Conservation (phyloP, 2,329 filamentous ascomycete genomes). For the Colletotrichum neosansevieriae region DNA sequence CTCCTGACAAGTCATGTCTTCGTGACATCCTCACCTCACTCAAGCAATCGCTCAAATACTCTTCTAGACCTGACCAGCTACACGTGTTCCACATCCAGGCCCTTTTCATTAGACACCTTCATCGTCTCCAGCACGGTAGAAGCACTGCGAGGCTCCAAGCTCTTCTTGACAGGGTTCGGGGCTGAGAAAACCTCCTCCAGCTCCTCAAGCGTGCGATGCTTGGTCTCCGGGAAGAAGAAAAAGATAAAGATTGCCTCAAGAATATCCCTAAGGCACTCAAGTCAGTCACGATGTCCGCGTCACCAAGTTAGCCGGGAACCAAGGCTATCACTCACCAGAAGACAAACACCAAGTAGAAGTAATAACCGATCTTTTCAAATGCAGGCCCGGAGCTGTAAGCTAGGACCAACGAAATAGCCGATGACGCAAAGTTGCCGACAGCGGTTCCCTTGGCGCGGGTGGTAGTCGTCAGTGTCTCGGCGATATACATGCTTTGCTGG, state of each 20-base stretch:
- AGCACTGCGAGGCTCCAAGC: conserved; percentile 55
- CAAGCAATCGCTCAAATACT: no score
- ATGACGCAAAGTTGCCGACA: conserved; percentile 56
- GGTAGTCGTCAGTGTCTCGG: conserved; percentile 58
- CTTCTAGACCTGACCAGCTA: neutral
- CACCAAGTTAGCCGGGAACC: neutral
- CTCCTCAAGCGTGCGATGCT: conserved; percentile 65
- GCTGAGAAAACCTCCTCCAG: conserved; percentile 64
- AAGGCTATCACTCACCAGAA: conserved; percentile 50
- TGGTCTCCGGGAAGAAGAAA: conserved; percentile 63
- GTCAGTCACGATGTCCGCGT: neutral
- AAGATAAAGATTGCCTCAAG: conserved; percentile 59
- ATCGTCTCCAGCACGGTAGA: conserved; percentile 53
- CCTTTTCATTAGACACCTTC: conserved; percentile 36
- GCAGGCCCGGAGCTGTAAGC: conserved; percentile 59
- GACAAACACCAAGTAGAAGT: conserved; percentile 60
- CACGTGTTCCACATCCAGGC: conserved; percentile 5
- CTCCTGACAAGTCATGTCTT: no score
- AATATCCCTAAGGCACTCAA: conserved; percentile 45
- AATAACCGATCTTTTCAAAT: conserved; percentile 57
- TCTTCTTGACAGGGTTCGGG: conserved; percentile 58
- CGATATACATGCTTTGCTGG: conserved; percentile 63
- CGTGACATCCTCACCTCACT: no score
- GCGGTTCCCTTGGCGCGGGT: conserved; percentile 61
- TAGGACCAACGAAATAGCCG: conserved; percentile 53